Base-by-base conservation (phyloP, 495 filamentous ascomycete genomes). In the Podospora appendiculata region DNA sequence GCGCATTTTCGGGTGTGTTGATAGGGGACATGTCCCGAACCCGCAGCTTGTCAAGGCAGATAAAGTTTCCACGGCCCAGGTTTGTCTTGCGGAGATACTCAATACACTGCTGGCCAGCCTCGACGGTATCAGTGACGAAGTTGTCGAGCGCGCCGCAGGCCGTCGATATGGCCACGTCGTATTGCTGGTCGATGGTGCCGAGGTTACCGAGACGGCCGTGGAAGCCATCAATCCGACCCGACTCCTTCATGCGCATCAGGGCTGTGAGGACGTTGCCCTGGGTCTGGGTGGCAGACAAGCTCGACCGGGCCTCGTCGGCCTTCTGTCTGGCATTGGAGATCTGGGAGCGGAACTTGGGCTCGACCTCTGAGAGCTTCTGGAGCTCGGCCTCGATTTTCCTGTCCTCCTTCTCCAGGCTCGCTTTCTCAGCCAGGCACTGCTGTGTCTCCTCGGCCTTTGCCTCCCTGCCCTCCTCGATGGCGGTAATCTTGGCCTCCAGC, bases 1-100 rank as follows among this genome's bases (percentile, higher is more conserved):
- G 91, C 12, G 91, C 92, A 61, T 84, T 86, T 68, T 97, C 93
- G 0, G 93, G 94, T 0, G 94, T 97, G 36, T 86, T 79, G 50
- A 96, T 88, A 0, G 78, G 71, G 4, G 79, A 81, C 50, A 96
- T 70, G 61, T 96, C 86, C 43, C 86, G 80, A 42, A 77, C 73
- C 34, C 89, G 77, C 18, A 96, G 77, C 55, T 91, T 89, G 63
- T 97, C 88, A 3, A 98, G 80, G 54, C 92, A 87, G 61, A 97
- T 97, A 64, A 98, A 95, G 70, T 95, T 95, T 32, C 90, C 93
- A 63, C 94, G 81, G n/a, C 93, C 93, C 19, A 97, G 84, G 60
- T 95, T 96, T 57, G 94, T 97, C 74, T 97, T 97, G 19, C 93
- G 83, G 14, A 98, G 78, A 63, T 97, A 92, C 58, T 97, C 92